Evolutionary conservation across 2,329 filamentous ascomycete species (phyloP).

Genomic region (Dactylellina haptotyla): DNA sequence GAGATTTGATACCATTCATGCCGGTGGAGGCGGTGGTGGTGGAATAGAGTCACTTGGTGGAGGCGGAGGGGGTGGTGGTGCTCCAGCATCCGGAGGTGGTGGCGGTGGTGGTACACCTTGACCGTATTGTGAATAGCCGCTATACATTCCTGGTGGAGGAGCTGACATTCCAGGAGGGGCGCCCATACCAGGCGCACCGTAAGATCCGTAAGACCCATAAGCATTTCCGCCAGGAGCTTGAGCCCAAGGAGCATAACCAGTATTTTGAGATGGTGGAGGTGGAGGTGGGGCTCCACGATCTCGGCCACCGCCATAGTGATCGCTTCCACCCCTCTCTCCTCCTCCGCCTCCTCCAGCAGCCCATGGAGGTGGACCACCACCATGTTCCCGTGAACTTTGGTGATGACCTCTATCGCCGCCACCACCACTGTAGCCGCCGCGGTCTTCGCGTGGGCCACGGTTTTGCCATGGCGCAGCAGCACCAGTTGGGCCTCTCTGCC

Average conservation of each 20-base stretch:
- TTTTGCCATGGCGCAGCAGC: constrained; percentile 82
- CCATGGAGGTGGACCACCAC: constrained; percentile 69
- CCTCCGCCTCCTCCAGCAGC: constrained; percentile 61
- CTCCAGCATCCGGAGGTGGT: constrained; percentile 54
- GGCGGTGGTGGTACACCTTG: constrained; percentile 35
- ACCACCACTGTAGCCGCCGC: constrained; percentile 66
- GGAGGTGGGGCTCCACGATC: constrained; percentile 66
- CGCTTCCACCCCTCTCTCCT: constrained; percentile 61
- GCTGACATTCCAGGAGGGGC: constrained; percentile 45
- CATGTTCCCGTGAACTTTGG: constrained; percentile 63
- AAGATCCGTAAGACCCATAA: constrained; percentile 36
- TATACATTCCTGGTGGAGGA: constrained; percentile 44
- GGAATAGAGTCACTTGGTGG: constrained; percentile 54
- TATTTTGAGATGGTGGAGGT: constrained; percentile 62
- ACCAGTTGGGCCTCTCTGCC: constrained; percentile 86
- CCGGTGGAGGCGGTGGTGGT: constrained; percentile 56
- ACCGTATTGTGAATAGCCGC: constrained; percentile 37
- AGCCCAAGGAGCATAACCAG: constrained; percentile 38
- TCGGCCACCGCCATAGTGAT: constrained; percentile 69
- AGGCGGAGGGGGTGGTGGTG: constrained; percentile 58
- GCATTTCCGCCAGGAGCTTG: constrained; percentile 40
- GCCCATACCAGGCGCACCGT: constrained; percentile 52
- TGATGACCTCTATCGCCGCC: constrained; percentile 65
- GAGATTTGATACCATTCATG: background rate
- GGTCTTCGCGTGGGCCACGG: constrained; percentile 63